phyloP scores from a whole-genome alignment of 495 filamentous ascomycete genomes.

The Podospora pseudoanserina region DNA sequence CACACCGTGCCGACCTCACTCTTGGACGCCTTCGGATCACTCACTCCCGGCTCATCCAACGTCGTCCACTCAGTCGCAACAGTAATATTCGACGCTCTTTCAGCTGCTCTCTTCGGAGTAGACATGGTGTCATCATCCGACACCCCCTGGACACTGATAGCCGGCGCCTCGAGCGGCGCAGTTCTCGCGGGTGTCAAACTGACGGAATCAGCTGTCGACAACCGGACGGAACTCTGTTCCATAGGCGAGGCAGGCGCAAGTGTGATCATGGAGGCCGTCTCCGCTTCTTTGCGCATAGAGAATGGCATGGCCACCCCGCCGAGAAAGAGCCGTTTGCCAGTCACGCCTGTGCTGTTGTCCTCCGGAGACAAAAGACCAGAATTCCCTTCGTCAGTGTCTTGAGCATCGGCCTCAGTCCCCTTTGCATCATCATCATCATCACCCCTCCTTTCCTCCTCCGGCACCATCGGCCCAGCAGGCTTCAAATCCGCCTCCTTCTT shows the following conservation, averaged over 20 bases:
- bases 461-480: constrained; percentile 9
- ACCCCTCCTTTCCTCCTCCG: constrained; percentile 13
- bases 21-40: neutral
- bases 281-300: constrained; percentile 43
- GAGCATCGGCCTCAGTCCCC: neutral
- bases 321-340: constrained; percentile 46
- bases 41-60: neutral
- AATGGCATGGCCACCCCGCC: constrained; percentile 53
- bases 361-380: constrained; percentile 18
- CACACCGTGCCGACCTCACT: neutral
- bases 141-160: neutral
- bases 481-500: constrained; percentile 21
- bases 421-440: neutral
- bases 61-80: neutral
- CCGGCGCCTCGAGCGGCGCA: neutral
- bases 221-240: constrained; percentile 21
- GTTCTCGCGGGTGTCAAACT: neutral
- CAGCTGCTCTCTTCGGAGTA: neutral
- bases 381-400: neutral
- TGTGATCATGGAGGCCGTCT: constrained; percentile 55
- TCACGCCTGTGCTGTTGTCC: constrained; percentile 30
- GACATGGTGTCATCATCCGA: neutral
- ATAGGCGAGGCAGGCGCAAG: constrained; percentile 32
- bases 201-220: constrained; percentile 7
- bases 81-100: neutral